A percentile compares a stretch with the other conserved stretches of the same genome.
Conservation (phyloP, 805 yeast genomes). For the Saccharomycopsis capsularis region DNA sequence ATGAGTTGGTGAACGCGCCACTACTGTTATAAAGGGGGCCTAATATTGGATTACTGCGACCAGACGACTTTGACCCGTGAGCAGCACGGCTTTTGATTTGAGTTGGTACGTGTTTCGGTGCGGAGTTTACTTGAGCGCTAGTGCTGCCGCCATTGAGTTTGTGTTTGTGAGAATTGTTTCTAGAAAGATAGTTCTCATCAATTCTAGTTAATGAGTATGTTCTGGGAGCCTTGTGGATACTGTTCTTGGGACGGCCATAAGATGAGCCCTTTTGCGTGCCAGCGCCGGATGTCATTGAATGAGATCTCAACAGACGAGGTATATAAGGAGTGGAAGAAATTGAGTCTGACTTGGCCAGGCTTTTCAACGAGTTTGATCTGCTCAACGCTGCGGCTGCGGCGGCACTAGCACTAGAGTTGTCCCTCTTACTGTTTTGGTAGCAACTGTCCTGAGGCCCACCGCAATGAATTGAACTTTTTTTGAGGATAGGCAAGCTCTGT, state of each 20-base stretch:
- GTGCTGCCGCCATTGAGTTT: not conserved
- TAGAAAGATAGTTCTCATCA: conserved; percentile 6
- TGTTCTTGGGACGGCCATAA: no score
- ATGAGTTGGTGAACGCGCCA: not conserved
- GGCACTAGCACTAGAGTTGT: conserved; percentile 10
- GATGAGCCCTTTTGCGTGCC: no score
- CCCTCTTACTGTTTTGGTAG: not conserved
- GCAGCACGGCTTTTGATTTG: not conserved
- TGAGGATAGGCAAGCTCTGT: not conserved
- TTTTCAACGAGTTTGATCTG: conserved; percentile 12
- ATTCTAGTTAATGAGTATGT: conserved; percentile 8
- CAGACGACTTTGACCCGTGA: no score
- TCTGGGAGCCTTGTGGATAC: no score
- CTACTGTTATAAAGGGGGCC: not conserved
- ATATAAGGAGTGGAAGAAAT: no score
- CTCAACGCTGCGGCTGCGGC: conserved; percentile 21
- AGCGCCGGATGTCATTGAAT: no score
- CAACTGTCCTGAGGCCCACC: no score
- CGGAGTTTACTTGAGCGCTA: no score
- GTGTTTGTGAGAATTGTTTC: conserved; percentile 7
- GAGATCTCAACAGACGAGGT: no score
- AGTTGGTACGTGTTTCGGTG: not conserved
- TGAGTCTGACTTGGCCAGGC: not conserved
- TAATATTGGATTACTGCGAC: no score
- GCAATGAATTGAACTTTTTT: not conserved